Evolutionary conservation across 768 basidiomycete species (phyloP), one percentile per base, ranked within the genome.

Genomic region (Lactarius tabidus): DNA sequence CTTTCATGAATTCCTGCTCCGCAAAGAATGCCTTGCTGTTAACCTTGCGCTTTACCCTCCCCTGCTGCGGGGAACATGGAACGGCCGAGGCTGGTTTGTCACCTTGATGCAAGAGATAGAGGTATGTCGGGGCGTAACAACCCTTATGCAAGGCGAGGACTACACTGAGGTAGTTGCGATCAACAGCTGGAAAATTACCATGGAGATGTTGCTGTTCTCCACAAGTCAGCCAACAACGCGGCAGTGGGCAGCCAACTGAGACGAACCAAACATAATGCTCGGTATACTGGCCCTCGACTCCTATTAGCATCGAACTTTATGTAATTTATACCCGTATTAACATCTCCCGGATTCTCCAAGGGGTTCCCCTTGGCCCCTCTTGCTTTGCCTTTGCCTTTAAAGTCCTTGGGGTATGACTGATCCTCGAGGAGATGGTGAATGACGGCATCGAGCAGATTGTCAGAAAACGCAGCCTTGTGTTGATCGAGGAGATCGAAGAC

Each of bases 91-190:
- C 53, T 31, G 57, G 52, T 69, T 71, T 70, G 81, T 82, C 71
- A 33, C 76, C 74, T 63, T 82, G 77, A 54, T 79, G 77, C 0
- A 70, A 70, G 10, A 93, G 77, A 17, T 74, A 73, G 33, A 90
- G 72, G 71, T 85, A 83, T 0, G 90, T 80, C 0, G 91, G 89
- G 0, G 86, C 89, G 70, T 91, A 94, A 35, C 90, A 79, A 1
- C 68, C 69, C 10, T 79, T 77, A 60, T 81, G 69, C 0, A 58
- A 51, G 2, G 63, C 41, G 7, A 89, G 77, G 12, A 71, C 73
- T n/a, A 71, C 69, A 28, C 83, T 82, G 43, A 91, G 77, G 70
- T 85, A 80, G 0, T 78, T 71, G 59, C 82, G 82, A 0, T 87
- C 85, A 15, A 88, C 79, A 52, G 75, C 75, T 1, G 86, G 85